Evolutionary conservation across 208 protist genomes (phyloP).

Genomic region (Acanthamoeba culbertsoni): DNA sequence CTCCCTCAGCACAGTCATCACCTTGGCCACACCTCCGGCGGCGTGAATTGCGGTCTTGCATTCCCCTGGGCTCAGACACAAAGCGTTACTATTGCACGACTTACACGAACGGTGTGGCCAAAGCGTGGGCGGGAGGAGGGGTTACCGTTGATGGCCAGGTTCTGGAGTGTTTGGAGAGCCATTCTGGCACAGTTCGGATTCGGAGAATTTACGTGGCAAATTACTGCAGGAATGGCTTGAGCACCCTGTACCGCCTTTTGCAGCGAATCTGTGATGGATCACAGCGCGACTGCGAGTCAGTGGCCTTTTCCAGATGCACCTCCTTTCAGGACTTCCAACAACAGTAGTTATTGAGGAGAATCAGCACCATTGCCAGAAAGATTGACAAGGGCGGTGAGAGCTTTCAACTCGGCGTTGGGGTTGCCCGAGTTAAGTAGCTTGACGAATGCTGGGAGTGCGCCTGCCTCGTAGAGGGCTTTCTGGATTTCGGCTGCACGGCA

Average conservation of each 20-base stretch:
- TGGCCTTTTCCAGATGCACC: too few species aligned
- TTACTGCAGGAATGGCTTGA: background rate
- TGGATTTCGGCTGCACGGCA: slow-evolving; percentile 19
- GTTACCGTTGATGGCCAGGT: slow-evolving; percentile 46
- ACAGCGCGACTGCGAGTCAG: too few species aligned
- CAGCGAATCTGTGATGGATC: slow-evolving; percentile 10
- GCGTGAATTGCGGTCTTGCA: background rate
- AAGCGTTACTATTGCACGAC: too few species aligned
- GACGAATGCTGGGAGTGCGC: slow-evolving; percentile 6
- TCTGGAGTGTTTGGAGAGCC: slow-evolving; percentile 34
- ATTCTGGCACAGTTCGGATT: background rate
- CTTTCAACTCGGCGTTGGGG: slow-evolving; percentile 39
- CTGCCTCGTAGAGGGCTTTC: slow-evolving; percentile 21
- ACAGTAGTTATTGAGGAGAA: background rate
- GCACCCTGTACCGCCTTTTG: background rate
- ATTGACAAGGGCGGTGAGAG: slow-evolving; percentile 50
- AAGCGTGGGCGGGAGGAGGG: too few species aligned
- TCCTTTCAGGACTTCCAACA: too few species aligned
- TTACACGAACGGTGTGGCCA: too few species aligned
- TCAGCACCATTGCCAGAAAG: slow-evolving; percentile 28
- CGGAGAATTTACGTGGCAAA: background rate
- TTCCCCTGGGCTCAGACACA: background rate
- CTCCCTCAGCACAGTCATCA: background rate
- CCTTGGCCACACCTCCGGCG: background rate
- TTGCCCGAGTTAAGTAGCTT: slow-evolving; percentile 46